Conservation (phyloP, 495 filamentous ascomycete species). For the Hyaloscypha bicolor region DNA sequence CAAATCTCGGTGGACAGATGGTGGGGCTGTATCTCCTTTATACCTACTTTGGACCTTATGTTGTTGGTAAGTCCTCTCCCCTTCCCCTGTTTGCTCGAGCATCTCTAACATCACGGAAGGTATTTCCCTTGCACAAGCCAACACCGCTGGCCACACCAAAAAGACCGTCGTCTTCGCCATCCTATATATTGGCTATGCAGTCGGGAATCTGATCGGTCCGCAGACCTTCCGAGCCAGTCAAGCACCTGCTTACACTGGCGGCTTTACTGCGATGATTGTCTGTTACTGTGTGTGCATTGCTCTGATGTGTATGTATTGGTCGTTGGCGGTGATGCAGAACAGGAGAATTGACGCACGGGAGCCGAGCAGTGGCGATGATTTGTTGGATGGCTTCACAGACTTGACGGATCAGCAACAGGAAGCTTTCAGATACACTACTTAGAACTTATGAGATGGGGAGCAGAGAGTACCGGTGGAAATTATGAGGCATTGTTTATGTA, state of each 20-base stretch:
- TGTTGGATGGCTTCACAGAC: slow-evolving; percentile 8
- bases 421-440: slow-evolving; percentile 8
- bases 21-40: slow-evolving; percentile 69
- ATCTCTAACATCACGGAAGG: slow-evolving; percentile 17
- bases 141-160: slow-evolving; percentile 24
- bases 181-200: slow-evolving; percentile 3
- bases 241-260: slow-evolving; percentile 56
- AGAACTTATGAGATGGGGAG: not conserved
- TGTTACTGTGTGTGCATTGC: slow-evolving; percentile 17
- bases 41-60: slow-evolving; percentile 43
- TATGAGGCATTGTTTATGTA: too few species aligned
- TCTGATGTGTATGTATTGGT: slow-evolving; percentile 30
- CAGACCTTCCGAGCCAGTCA: slow-evolving; percentile 14
- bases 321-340: slow-evolving; percentile 7
- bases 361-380: not conserved
- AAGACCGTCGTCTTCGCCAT: slow-evolving; percentile 9
- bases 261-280: slow-evolving; percentile 65
- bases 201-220: slow-evolving; percentile 23
- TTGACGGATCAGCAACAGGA: slow-evolving; percentile 10
- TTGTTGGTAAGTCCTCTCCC: slow-evolving; percentile 43
- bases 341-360: not conserved
- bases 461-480: too few species aligned
- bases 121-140: slow-evolving; percentile 13
- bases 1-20: slow-evolving; percentile 45
- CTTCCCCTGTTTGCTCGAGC: slow-evolving; percentile 37